A percentile compares a stretch with the other conserved stretches of the same genome.
Conservation (phyloP, 2,329 filamentous ascomycete genomes). For the Microsporum canis region DNA sequence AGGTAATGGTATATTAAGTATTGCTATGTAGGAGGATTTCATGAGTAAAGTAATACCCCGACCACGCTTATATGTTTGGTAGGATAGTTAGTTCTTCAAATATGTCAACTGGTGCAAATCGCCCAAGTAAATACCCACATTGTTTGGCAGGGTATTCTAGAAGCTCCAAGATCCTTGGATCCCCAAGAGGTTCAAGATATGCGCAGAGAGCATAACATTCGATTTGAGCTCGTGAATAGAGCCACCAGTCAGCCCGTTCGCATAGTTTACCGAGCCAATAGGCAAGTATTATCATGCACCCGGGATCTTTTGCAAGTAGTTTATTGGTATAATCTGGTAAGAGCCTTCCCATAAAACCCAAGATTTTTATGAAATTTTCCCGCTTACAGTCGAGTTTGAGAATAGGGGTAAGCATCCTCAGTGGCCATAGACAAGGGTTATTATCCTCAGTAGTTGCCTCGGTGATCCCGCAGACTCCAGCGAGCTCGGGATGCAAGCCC, state of each 20-base stretch:
- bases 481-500: slow-evolving; percentile 23
- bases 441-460: slow-evolving; percentile 20
- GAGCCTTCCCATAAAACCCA: slow-evolving; percentile 27
- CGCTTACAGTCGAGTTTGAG: slow-evolving; percentile 20
- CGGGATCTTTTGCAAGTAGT: slow-evolving; percentile 23
- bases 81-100: not conserved
- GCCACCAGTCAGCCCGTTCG: slow-evolving; percentile 22
- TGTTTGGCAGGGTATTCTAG: slow-evolving; percentile 25
- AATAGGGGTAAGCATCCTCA: slow-evolving; percentile 26
- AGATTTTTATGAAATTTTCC: slow-evolving; percentile 19
- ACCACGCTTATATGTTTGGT: not conserved
- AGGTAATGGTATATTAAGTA: not conserved
- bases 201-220: slow-evolving; percentile 31
- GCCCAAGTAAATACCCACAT: slow-evolving; percentile 23
- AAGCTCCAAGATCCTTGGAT: slow-evolving; percentile 21
- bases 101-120: not conserved
- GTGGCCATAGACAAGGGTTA: slow-evolving; percentile 29
- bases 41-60: not conserved
- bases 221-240: slow-evolving; percentile 21
- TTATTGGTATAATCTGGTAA: slow-evolving; percentile 21
- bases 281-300: slow-evolving; percentile 25
- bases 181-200: slow-evolving; percentile 23
- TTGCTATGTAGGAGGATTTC: too few relatives aligned
- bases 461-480: slow-evolving; percentile 27
- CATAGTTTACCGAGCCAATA: slow-evolving; percentile 27